Conservation (phyloP, 1,284 basidiomycete genomes). For the Melampsora larici-populina region DNA sequence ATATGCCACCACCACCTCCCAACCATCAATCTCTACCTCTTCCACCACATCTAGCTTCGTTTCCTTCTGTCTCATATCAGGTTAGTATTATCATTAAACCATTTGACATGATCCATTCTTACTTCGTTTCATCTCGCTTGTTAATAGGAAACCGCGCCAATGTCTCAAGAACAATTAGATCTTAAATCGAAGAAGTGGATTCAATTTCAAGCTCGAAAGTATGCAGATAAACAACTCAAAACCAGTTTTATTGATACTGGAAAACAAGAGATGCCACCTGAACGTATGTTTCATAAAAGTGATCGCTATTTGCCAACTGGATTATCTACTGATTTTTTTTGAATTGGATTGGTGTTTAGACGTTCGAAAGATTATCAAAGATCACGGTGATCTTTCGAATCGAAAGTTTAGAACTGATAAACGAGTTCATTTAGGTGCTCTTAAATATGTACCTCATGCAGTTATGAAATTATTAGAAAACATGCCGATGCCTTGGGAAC, state of each 20-base stretch:
- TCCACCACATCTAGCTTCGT: slow-evolving; percentile 33
- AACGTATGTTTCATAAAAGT: slow-evolving; percentile 91
- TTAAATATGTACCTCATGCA: slow-evolving; percentile 98
- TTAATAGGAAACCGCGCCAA: slow-evolving; percentile 52
- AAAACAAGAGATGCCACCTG: slow-evolving; percentile 69
- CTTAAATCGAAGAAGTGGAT: slow-evolving; percentile 91
- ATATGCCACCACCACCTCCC: slow-evolving; percentile 17
- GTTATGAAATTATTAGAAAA: slow-evolving; percentile 99
- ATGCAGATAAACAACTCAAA: slow-evolving; percentile 75
- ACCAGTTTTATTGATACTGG: slow-evolving; percentile 87
- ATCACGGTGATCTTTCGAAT: slow-evolving; percentile 55
- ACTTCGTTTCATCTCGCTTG: neutral
- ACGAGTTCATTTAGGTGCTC: slow-evolving; percentile 92
- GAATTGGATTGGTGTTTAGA: neutral
- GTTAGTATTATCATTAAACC: slow-evolving; percentile 1
- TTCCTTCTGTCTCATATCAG: slow-evolving; percentile 34
- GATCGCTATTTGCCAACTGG: slow-evolving; percentile 72
- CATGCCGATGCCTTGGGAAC: slow-evolving; percentile 96
- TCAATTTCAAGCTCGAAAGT: slow-evolving; percentile 84
- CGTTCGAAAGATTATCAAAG: slow-evolving; percentile 54
- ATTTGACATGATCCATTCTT: too few relatives aligned
- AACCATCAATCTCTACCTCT: slow-evolving; percentile 25
- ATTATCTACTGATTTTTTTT: slow-evolving; percentile 36
- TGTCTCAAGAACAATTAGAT: slow-evolving; percentile 72
- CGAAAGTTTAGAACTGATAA: slow-evolving; percentile 89